Evolutionary conservation across 192 early-diverging fungal species (phyloP).

Genomic region (Glomus cerebriforme): DNA sequence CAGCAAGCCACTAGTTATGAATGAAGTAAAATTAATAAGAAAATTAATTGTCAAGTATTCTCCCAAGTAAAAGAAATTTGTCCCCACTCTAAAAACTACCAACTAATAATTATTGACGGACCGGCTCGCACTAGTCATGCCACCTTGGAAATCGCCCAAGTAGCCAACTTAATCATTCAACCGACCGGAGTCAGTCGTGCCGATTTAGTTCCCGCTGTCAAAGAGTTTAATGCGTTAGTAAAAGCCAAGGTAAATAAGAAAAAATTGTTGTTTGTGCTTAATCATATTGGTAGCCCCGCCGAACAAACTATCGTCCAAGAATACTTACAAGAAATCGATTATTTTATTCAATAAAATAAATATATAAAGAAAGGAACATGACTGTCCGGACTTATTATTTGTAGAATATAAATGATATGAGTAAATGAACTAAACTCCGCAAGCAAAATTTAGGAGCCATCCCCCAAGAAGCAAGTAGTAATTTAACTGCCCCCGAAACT

Average conservation of each 20-base stretch:
- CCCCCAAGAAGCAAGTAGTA: background rate
- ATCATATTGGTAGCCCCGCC: too few species aligned
- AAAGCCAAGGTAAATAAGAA: background rate
- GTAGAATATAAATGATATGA: background rate
- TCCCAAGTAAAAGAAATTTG: slow-evolving; percentile 16
- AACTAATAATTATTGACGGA: slow-evolving; percentile 18
- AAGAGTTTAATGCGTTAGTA: background rate
- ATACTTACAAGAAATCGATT: too few species aligned
- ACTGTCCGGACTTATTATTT: too few species aligned
- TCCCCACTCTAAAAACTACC: too few species aligned
- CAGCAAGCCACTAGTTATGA: slow-evolving; percentile 22
- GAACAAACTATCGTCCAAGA: too few species aligned
- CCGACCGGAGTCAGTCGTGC: background rate
- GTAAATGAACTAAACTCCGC: background rate
- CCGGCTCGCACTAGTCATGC: slow-evolving; percentile 8
- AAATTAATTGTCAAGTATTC: slow-evolving; percentile 25
- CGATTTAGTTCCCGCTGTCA: background rate
- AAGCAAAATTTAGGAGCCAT: background rate
- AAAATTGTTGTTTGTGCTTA: background rate
- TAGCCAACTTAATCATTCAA: slow-evolving; percentile 16
- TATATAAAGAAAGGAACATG: too few species aligned
- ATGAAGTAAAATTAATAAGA: background rate
- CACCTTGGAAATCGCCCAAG: background rate
- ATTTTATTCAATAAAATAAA: too few species aligned
- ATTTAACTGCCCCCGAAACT: background rate